These are phyloP conservation scores for Eutrema yunnanense DNA, from an alignment of 345 rosid species.

Conservation along the genomic window DNA sequence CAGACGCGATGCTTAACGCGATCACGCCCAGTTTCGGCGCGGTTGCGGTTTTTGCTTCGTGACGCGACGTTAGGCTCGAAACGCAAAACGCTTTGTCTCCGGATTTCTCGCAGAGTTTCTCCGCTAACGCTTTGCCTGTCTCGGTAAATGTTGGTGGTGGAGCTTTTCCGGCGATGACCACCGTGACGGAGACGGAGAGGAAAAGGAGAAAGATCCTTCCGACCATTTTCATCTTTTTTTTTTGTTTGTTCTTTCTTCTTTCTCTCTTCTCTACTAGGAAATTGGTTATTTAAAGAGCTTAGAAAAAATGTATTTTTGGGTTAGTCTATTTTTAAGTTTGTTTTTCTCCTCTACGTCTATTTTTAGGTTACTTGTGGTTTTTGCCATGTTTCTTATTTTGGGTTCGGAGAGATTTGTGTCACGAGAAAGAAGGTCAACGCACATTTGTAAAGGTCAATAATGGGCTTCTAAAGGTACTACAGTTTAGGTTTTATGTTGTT, in stretches of 20 bases:
- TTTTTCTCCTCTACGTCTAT: not conserved
- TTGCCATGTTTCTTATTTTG: constrained; percentile 6
- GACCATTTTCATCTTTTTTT: constrained; percentile 19
- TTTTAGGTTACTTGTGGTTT: constrained; percentile 5
- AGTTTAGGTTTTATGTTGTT: not conserved
- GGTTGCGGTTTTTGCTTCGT: constrained; percentile 35
- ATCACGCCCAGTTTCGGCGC: constrained; percentile 42
- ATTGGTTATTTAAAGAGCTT: constrained; percentile 15
- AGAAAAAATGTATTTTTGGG: constrained; percentile 1
- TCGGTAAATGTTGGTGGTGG: constrained; percentile 33
- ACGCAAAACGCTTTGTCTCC: constrained; percentile 44
- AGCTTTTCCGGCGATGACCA: constrained; percentile 19
- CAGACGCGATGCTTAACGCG: constrained; percentile 40
- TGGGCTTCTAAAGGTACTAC: not conserved
- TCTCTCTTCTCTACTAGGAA: not conserved
- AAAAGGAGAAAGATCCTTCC: constrained; percentile 20
- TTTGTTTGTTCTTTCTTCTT: not conserved
- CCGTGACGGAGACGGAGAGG: constrained; percentile 17
- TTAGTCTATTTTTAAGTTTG: constrained; percentile 15
- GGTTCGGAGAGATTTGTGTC: not conserved
- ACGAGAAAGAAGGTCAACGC: constrained; percentile 16
- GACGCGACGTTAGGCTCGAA: constrained; percentile 37
- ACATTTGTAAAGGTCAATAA: not conserved
- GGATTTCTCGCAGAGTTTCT: constrained; percentile 34
- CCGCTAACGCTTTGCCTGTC: constrained; percentile 27